Evolutionary conservation across 2,329 filamentous ascomycete species (phyloP), one percentile per base, ranked within the genome.

Genomic region (Diaporthe batatas): DNA sequence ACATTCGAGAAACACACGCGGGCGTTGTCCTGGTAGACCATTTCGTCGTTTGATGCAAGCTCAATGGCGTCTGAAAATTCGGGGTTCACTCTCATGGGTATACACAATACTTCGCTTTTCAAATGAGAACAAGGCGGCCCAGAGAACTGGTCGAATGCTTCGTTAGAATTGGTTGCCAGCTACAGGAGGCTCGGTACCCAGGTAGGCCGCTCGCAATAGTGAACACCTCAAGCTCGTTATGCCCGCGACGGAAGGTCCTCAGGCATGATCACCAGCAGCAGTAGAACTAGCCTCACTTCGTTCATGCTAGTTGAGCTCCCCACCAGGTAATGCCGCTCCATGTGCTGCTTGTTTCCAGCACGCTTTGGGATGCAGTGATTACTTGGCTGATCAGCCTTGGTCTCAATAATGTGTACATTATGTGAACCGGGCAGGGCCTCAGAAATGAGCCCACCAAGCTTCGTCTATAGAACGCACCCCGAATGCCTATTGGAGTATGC

Each of bases 1-100:
- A 73, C 44, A 54, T 39, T 42, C 14, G 36, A 58, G 53, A 67
- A 25, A 47, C 57, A 11, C 18, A n/a, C 51, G 29, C 5, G 51
- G 51, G n/a, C n/a, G 16, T 44, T 21, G 25, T 34, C 59, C 18
- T 49, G 25, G 42, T 25, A 51, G 44, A 51, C 18, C 29, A 34
- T 18, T 21, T 36, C 25, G 21, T 44, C 11, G 62, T 65, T 34
- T 14, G 29, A 36, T 25, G 29, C 62, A 36, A 36, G 21, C 36
- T 7, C 7, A 10, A 25, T 7, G 44, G 44, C n/a, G 29, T 25
- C 29, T 51, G 32, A n/a, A 6, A 25, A 36, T 34, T 18, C 12
- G 32, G 51, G 12, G 12, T 29, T n/a, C n/a, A 36, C n/a, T 32
- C 3, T 36, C n/a, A 23, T 25, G 8, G 6, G 29, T 11, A 29